Conservation (phyloP, 140 eudicot species). For the Stevia rebaudiana region DNA sequence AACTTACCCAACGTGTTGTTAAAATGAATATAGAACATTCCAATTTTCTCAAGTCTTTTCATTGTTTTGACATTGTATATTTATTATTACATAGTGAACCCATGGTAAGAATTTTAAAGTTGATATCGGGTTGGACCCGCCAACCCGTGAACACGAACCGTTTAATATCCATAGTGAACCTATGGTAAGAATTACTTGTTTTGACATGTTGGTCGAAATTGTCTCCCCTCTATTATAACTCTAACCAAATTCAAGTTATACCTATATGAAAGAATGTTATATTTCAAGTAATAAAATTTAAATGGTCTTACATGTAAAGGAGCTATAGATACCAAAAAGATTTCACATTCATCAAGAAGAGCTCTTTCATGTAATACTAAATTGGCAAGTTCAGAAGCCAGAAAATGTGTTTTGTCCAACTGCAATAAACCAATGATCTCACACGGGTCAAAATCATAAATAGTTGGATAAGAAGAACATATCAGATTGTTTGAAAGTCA, state of each 20-base stretch:
- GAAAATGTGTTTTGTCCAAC: constrained; percentile 54
- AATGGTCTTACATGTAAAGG: constrained; percentile 54
- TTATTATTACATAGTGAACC: neutral
- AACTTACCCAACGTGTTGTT: neutral
- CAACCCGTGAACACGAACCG: too few species aligned
- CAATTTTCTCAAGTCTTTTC: neutral
- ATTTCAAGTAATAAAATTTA: neutral
- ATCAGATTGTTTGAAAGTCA: neutral
- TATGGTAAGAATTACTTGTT: neutral
- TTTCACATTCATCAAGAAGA: constrained; percentile 84
- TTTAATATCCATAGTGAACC: too few species aligned
- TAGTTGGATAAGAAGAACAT: neutral
- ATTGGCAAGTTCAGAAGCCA: constrained; percentile 78
- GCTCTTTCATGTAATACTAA: constrained; percentile 82
- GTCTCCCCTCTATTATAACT: constrained; percentile 1
- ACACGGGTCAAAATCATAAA: neutral
- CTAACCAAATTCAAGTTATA: too few species aligned
- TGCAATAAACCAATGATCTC: constrained; percentile 25
- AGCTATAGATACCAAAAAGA: constrained; percentile 51
- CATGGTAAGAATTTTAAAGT: neutral
- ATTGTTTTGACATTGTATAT: neutral
- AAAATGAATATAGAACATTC: neutral
- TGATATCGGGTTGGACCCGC: too few species aligned
- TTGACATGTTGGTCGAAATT: neutral
- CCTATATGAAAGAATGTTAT: neutral